A percentile compares a stretch with the other conserved stretches of the same genome.
Evolutionary conservation across 768 basidiomycete species (phyloP).

Genomic region (Butyriboletus loyo): DNA sequence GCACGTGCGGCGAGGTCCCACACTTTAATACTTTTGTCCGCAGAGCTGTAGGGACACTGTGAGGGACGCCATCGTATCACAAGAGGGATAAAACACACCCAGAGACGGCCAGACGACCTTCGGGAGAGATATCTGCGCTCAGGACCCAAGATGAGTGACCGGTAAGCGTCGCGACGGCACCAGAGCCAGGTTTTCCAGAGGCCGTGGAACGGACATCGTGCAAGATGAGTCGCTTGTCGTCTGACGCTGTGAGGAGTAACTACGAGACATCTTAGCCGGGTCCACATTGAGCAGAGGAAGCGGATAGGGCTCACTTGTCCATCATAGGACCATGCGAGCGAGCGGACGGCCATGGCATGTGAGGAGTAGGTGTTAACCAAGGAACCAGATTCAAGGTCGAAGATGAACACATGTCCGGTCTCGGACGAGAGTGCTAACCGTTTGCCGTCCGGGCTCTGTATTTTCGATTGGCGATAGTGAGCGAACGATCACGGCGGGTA

Average conservation of each 20-base stretch:
- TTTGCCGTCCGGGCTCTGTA: constrained; percentile 84
- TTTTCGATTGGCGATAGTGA: not conserved
- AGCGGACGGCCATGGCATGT: constrained; percentile 88
- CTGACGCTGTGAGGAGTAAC: constrained; percentile 87
- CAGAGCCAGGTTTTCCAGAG: constrained; percentile 57
- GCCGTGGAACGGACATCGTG: constrained; percentile 82
- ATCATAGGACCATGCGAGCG: constrained; percentile 86
- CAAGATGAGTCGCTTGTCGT: constrained; percentile 87
- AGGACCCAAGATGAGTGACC: constrained; percentile 94
- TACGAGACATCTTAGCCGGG: constrained; percentile 29
- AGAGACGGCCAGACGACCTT: constrained; percentile 73
- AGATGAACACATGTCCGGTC: constrained; percentile 83
- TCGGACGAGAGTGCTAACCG: constrained; percentile 81
- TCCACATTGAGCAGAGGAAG: not conserved
- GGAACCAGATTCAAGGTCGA: constrained; percentile 69
- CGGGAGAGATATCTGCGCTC: constrained; percentile 76
- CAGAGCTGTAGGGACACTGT: constrained; percentile 50
- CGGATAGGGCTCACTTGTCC: constrained; percentile 58
- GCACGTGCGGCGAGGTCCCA: constrained; percentile 80
- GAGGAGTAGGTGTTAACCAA: constrained; percentile 74
- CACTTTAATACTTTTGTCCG: constrained; percentile 82
- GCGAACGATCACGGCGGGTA: not conserved
- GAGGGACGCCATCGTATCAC: not conserved
- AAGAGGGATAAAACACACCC: constrained; percentile 50
- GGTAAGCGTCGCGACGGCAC: constrained; percentile 79